phyloP scores from a whole-genome alignment of 176 grass and related monocot genomes.

The Puya raimondii region DNA sequence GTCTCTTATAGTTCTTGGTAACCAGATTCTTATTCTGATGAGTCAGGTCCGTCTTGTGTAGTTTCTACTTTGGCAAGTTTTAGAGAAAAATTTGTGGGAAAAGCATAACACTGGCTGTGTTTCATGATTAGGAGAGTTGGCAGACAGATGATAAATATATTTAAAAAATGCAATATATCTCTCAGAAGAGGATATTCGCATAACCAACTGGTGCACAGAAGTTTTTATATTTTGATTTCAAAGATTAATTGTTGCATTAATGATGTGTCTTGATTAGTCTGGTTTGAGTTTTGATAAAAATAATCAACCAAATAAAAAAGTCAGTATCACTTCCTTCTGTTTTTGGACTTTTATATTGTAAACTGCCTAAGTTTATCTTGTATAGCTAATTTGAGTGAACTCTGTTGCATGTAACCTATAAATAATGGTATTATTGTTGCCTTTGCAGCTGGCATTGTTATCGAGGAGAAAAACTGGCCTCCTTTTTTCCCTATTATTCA shows the following conservation, averaged over 20 bases:
- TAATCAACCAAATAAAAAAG: too few species aligned
- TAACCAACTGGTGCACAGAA: too few species aligned
- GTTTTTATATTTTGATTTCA: neutral
- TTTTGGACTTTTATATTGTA: too few species aligned
- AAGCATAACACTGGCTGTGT: neutral
- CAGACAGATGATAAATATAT: too few species aligned
- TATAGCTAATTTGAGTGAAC: neutral
- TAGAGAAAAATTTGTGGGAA: neutral
- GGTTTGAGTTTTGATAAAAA: too few species aligned
- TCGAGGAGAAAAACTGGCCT: conserved; percentile 98
- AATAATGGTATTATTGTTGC: conserved; percentile 9
- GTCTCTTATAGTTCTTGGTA: too few species aligned
- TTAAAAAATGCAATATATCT: too few species aligned
- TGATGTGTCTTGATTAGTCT: too few species aligned
- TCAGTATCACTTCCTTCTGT: too few species aligned
- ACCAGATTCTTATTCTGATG: too few species aligned
- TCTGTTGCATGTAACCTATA: neutral
- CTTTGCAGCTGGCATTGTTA: conserved; percentile 80
- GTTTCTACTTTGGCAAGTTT: neutral
- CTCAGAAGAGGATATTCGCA: too few species aligned
- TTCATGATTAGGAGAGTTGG: neutral
- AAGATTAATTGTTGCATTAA: neutral
- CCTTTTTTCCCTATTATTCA: conserved; percentile 93
- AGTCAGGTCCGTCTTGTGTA: too few species aligned
- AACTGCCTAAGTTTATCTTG: neutral